phyloP scores from a whole-genome alignment of 2,329 filamentous ascomycete species.

The Arthrobotrys sinensis region DNA sequence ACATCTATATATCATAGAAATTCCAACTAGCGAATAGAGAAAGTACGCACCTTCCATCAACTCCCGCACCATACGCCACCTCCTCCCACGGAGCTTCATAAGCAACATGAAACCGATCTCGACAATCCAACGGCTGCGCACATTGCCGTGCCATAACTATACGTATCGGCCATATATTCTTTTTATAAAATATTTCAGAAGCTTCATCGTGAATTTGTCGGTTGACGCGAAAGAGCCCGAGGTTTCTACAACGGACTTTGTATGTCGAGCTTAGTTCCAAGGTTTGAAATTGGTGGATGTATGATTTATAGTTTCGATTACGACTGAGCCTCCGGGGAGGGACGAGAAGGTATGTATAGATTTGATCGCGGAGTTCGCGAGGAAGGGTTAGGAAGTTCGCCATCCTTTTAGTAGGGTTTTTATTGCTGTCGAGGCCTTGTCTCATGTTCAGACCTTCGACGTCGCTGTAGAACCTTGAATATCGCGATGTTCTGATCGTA shows the following conservation, averaged over 20 bases:
- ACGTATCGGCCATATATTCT: conserved; percentile 18
- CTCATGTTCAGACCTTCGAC: too few species aligned
- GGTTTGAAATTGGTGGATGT: not conserved
- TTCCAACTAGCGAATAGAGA: not conserved
- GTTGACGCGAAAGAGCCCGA: conserved; percentile 7
- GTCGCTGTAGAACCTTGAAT: too few species aligned
- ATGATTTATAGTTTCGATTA: not conserved
- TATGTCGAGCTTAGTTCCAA: not conserved
- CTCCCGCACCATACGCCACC: not conserved
- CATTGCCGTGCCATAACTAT: not conserved
- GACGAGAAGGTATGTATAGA: conserved; percentile 37
- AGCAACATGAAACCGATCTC: not conserved
- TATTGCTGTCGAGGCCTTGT: not conserved
- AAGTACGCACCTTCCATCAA: not conserved
- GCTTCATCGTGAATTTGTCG: conserved; percentile 35
- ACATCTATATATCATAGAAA: not conserved
- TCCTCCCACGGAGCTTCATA: conserved; percentile 29
- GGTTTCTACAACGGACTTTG: not conserved
- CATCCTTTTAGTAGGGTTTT: not conserved
- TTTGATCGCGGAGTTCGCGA: conserved; percentile 46
- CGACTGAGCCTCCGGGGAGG: not conserved
- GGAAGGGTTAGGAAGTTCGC: conserved; percentile 33
- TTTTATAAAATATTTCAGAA: conserved; percentile 15
- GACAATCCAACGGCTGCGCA: conserved; percentile 6
- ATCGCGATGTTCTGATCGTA: too few species aligned